phyloP scores from a whole-genome alignment of 192 early-diverging fungal genomes.

The Tieghemiomyces parasiticus region DNA sequence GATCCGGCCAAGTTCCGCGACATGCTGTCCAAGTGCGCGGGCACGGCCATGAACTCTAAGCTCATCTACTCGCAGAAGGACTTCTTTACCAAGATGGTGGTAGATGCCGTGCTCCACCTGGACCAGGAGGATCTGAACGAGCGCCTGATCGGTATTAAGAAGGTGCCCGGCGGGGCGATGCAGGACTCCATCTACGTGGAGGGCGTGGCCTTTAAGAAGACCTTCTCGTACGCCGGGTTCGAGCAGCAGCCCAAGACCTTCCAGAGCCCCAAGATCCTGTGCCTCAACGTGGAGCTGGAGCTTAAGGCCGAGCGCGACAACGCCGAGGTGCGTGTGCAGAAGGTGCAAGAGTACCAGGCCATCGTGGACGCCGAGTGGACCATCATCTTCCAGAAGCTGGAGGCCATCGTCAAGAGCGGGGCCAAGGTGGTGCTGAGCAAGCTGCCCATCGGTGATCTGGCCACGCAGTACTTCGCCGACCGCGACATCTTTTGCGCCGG shows the following conservation, averaged over 20 bases:
- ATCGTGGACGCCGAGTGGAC: conserved; percentile 99
- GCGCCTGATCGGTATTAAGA: conserved; percentile 96
- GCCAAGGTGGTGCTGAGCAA: conserved; percentile 96
- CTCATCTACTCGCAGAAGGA: conserved; percentile 91
- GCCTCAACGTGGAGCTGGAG: conserved; percentile 95
- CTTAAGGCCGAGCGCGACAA: conserved; percentile 99
- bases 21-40: conserved; percentile 89
- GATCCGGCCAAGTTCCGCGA: conserved; percentile 74
- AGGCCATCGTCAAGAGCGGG: conserved; percentile 85
- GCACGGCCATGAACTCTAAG: conserved; percentile 97
- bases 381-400: conserved; percentile 98
- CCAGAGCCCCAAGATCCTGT: conserved; percentile 77
- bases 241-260: conserved; percentile 98
- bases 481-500: conserved; percentile 98
- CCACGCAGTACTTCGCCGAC: conserved; percentile 99
- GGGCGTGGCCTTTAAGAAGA: conserved; percentile 99
- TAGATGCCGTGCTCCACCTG: conserved; percentile 87
- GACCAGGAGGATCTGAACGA: conserved; percentile 96
- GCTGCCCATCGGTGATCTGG: conserved; percentile 95
- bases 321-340: conserved; percentile 93
- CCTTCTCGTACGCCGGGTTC: conserved; percentile 97
- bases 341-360: conserved; percentile 95
- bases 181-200: conserved; percentile 92
- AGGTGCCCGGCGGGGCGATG: conserved; percentile 95
- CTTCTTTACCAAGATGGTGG: conserved; percentile 97